phyloP scores from a whole-genome alignment of 805 yeast genomes.

The Candida oleophila region DNA sequence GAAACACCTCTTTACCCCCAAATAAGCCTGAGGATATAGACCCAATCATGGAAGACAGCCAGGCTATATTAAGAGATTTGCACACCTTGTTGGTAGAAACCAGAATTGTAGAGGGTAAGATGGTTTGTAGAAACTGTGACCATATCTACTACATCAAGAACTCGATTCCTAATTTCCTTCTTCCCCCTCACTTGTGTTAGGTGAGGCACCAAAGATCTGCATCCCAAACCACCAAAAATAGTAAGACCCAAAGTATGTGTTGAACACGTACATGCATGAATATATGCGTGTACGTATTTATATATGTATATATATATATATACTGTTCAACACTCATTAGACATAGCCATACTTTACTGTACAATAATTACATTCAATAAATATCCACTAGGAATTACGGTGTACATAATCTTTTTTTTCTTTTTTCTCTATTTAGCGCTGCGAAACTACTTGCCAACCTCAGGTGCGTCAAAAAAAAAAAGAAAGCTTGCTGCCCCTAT shows the following conservation, averaged over 20 bases:
- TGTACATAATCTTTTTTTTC: too few species aligned
- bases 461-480: too few species aligned
- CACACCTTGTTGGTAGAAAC: constrained; percentile 82
- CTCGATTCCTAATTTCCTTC: constrained; percentile 87
- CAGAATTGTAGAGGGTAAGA: constrained; percentile 80
- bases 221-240: too few species aligned
- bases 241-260: too few species aligned
- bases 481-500: too few species aligned
- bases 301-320: background rate
- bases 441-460: too few species aligned
- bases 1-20: constrained; percentile 57
- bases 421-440: too few species aligned
- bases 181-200: constrained; percentile 88
- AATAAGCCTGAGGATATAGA: constrained; percentile 59
- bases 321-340: too few species aligned
- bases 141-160: constrained; percentile 89
- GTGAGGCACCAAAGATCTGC: background rate
- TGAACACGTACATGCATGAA: too few species aligned
- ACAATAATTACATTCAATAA: background rate
- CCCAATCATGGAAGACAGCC: constrained; percentile 50
- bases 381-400: too few species aligned
- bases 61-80: constrained; percentile 64
- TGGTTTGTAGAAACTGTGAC: constrained; percentile 83
- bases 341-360: background rate
- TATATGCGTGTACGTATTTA: background rate